Base-by-base conservation (phyloP, 495 filamentous ascomycete species). In the Hyaloscypha bicolor region DNA sequence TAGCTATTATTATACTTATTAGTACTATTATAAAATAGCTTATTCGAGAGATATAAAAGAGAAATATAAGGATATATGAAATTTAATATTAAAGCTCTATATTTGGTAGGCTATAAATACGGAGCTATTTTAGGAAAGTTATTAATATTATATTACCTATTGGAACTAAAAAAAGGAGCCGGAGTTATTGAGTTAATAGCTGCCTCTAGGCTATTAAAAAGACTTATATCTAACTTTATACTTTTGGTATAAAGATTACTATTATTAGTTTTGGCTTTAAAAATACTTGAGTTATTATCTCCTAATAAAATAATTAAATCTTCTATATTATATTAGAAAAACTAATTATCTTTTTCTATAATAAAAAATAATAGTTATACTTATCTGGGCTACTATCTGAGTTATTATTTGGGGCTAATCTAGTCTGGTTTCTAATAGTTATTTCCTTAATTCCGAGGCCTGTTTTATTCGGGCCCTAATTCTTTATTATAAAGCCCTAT, bases 111-210 rank as follows among this genome's bases (percentile, higher is more conserved):
- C 58, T 45, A 53, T 35, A 69, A 69, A 64, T 60, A 56, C 60
- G 33, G 29, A 39, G 42, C 55, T 29, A 21, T 63, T 63, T 66
- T 52, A 35, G 37, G 68, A 29, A 68, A 64, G 69, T 71, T 33
- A 71, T 71, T 52, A 67, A 71, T 71, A 67, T 71, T 55, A 45
- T 71, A 60, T 64, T 32, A 67, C 51, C 16, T 32, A 67, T 70
- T 33, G 60, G 37, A 30, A 70, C 48, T 66, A 30, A 12, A 25
- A 52, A 56, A 19, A 65, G 25, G 60, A 59, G 64, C 59, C 39
- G 58, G n/a, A n/a, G n/a, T n/a, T n/a, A n/a, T n/a, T n/a, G n/a
- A n/a, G n/a, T n/a, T n/a, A n/a, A n/a, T n/a, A n/a, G n/a, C n/a
- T n/a, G n/a, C n/a, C n/a, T n/a, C n/a, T n/a, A n/a, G n/a, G n/a